phyloP scores from a whole-genome alignment of 495 filamentous ascomycete genomes.

The Podospora comata region DNA sequence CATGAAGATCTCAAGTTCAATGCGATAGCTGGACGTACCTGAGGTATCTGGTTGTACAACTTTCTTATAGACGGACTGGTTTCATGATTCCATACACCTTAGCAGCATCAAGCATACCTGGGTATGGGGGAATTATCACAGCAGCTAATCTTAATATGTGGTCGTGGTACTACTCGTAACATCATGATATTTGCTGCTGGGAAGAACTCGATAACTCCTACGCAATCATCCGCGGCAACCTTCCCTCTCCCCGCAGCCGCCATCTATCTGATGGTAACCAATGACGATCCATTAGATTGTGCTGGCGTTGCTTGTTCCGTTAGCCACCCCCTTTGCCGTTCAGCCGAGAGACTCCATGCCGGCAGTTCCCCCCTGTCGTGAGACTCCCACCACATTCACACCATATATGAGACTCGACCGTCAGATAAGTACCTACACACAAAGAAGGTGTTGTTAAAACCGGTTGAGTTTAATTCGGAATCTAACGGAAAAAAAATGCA shows the following conservation, averaged over 20 bases:
- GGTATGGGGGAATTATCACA: neutral
- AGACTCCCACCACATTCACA: neutral
- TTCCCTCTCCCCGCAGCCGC: neutral
- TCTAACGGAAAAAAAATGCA: neutral
- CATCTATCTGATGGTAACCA: conserved; percentile 14
- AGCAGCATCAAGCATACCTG: too few relatives aligned
- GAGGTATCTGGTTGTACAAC: too few relatives aligned
- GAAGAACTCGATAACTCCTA: neutral
- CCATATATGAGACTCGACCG: conserved; percentile 2
- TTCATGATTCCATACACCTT: too few relatives aligned
- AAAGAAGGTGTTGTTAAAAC: neutral
- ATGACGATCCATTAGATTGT: conserved; percentile 15
- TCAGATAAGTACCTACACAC: neutral
- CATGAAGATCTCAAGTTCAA: neutral
- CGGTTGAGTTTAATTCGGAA: neutral
- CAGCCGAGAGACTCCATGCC: conserved; percentile 20
- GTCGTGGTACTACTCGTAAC: neutral
- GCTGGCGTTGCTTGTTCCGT: conserved; percentile 17
- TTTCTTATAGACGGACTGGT: too few relatives aligned
- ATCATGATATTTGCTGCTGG: neutral
- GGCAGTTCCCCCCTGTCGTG: conserved; percentile 13
- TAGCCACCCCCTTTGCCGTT: conserved; percentile 12
- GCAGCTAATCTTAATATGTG: neutral
- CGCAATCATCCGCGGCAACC: neutral
- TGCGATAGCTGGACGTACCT: neutral